Conservation (phyloP, 768 basidiomycete species). For the Russula abietina region DNA sequence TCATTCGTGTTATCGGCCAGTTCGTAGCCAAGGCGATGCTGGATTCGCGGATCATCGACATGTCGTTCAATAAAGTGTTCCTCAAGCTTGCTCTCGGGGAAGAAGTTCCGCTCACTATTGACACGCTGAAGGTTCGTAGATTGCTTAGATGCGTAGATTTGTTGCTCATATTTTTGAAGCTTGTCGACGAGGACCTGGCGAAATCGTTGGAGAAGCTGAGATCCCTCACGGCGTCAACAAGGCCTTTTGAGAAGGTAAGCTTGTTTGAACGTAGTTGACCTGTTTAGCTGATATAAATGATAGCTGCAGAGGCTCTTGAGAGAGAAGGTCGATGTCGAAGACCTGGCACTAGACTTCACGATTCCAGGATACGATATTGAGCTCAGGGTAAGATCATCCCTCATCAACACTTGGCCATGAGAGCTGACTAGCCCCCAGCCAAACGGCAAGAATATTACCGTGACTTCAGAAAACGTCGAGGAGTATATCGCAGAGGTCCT, state of each 20-base stretch:
- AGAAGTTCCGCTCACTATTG: slow-evolving; percentile 74
- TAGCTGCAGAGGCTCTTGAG: slow-evolving; percentile 36
- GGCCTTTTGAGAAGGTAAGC: slow-evolving; percentile 35
- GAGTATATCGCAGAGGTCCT: slow-evolving; percentile 87
- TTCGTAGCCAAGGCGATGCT: slow-evolving; percentile 96
- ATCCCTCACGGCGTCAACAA: slow-evolving; percentile 46
- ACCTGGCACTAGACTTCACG: slow-evolving; percentile 93
- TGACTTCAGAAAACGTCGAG: slow-evolving; percentile 82
- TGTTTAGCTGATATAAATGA: neutral
- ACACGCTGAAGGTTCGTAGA: slow-evolving; percentile 65
- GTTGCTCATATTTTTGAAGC: slow-evolving; percentile 37
- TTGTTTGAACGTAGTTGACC: neutral
- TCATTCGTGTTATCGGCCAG: slow-evolving; percentile 87
- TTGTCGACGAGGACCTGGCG: slow-evolving; percentile 80
- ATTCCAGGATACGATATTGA: slow-evolving; percentile 94
- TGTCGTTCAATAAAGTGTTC: slow-evolving; percentile 94
- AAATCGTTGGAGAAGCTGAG: slow-evolving; percentile 80
- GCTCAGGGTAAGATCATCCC: slow-evolving; percentile 48
- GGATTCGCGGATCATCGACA: slow-evolving; percentile 95
- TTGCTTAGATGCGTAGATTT: neutral
- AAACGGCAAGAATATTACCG: slow-evolving; percentile 69
- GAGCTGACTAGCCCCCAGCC: slow-evolving; percentile 42
- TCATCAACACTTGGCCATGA: neutral
- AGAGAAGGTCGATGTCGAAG: slow-evolving; percentile 67
- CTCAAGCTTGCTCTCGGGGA: slow-evolving; percentile 85